Conservation (phyloP, 257 asterid species). For the Nicotiana knightiana region DNA sequence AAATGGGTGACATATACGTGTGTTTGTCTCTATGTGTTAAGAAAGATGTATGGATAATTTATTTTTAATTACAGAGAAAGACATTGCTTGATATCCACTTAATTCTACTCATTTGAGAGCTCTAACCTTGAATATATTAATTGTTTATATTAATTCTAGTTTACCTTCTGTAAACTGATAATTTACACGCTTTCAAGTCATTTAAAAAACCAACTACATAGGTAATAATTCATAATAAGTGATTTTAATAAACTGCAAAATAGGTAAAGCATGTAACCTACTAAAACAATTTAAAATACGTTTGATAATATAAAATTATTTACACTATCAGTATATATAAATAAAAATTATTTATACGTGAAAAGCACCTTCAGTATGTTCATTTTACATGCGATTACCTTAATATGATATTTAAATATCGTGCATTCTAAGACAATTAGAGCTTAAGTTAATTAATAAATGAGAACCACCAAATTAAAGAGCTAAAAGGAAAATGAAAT, state of each 20-base stretch:
- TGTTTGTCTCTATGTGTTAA: neutral
- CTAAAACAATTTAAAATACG: neutral
- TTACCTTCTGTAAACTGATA: neutral
- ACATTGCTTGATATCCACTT: too few species aligned
- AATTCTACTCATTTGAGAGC: neutral
- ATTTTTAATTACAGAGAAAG: too few species aligned
- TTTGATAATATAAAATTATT: neutral
- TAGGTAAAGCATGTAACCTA: too few species aligned
- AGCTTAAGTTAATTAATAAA: neutral
- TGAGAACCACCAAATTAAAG: neutral
- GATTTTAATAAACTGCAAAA: neutral
- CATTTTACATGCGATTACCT: neutral
- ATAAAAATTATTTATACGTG: too few species aligned
- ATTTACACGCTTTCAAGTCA: neutral
- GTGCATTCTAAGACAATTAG: neutral
- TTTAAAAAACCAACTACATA: neutral
- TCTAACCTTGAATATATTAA: neutral
- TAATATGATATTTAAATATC: neutral
- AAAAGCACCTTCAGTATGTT: neutral
- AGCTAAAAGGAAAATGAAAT: neutral
- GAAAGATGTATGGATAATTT: too few species aligned
- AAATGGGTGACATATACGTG: neutral
- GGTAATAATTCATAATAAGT: neutral
- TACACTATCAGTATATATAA: neutral
- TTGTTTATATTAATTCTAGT: neutral